A percentile compares a stretch with the other conserved stretches of the same genome.
Conservation (phyloP, 2,329 filamentous ascomycete genomes). For the Fusarium sacchari region DNA sequence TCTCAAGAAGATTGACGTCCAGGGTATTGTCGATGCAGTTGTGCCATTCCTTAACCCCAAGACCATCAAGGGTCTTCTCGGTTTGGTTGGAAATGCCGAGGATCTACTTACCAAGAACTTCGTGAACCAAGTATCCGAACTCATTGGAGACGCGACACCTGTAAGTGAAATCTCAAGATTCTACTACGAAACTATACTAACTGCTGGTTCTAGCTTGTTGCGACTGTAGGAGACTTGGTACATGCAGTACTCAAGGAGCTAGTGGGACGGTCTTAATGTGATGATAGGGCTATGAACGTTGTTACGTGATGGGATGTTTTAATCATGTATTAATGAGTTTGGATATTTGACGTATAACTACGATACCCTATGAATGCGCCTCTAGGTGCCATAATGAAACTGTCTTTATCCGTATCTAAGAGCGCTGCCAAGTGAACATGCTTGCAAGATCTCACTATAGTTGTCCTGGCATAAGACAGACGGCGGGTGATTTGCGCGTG, state of each 20-base stretch:
- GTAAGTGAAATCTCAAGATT: conserved; percentile 3
- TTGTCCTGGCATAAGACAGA: not conserved
- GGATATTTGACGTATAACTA: conserved; percentile 1
- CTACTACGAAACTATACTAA: not conserved
- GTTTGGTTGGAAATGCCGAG: conserved; percentile 49
- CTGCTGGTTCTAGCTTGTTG: conserved; percentile 42
- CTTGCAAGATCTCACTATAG: not conserved
- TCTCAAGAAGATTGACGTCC: conserved; percentile 52
- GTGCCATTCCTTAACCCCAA: conserved; percentile 55
- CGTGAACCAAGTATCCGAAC: conserved; percentile 54
- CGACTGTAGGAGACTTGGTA: conserved; percentile 47
- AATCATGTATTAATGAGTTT: conserved; percentile 7
- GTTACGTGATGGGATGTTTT: not conserved
- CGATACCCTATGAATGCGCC: not conserved
- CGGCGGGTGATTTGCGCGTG: not conserved
- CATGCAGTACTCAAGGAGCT: conserved; percentile 47
- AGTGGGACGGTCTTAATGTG: conserved; percentile 34
- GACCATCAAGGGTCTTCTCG: conserved; percentile 49
- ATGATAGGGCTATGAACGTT: not conserved
- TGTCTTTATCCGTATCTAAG: not conserved
- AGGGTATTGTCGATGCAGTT: conserved; percentile 50
- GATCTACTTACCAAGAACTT: conserved; percentile 51
- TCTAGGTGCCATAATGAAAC: not conserved
- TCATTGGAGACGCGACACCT: conserved; percentile 48
- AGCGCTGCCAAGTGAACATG: not conserved